Base-by-base conservation (phyloP, 352 stramenopile species). In the Globisporangium carolinianum region DNA sequence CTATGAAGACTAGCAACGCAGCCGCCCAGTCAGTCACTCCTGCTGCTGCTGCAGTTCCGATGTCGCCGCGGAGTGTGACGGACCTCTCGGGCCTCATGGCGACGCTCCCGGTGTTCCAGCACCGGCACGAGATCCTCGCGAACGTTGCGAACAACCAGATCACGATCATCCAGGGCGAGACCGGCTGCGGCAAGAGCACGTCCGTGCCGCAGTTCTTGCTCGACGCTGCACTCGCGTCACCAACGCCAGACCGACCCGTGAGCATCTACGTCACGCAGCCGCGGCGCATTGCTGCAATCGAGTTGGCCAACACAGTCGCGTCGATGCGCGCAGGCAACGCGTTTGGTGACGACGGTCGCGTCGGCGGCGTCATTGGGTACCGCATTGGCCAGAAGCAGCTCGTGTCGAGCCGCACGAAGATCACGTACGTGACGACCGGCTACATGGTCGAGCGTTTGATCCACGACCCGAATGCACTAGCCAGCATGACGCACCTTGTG, bases 261-360 rank as follows among this genome's bases (percentile, higher is more conserved):
- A 98, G 98, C 58, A 96, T 98, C 52, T 98, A 98, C 48, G 86
- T 98, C 39, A 98, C 91, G 8, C 96, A 98, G 64, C 95, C 95
- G 5, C 79, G 94, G 32, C 79, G 96, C 43, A 98, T 99, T 59
- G 96, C 96, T 43, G 86, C 84, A 11, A 94, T 93, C 52, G 83
- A 91, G 46, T 55, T 95, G 11, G 82, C 83, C 2, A 87, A 79
- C 42, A 97, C 96, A 5, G 97, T 99, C 38, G 89, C 95, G 5
- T 73, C 87, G 7, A 98, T 99, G 79, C 83, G 95, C 17, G 79
- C 90, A 49, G 75, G 61, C 4, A 89, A 89, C 14, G 75, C 82
- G 51, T 88, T 91, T 53, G 65, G 61, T 18, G 80, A 93, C 39
- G 67, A 84, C 49, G 75, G 78, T 12, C 57, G 72, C 15, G 67